Percentiles rank a stretch among this genome's conserved stretches.
Conservation (phyloP, 2,329 filamentous ascomycete genomes). For the Fusarium sp. region DNA sequence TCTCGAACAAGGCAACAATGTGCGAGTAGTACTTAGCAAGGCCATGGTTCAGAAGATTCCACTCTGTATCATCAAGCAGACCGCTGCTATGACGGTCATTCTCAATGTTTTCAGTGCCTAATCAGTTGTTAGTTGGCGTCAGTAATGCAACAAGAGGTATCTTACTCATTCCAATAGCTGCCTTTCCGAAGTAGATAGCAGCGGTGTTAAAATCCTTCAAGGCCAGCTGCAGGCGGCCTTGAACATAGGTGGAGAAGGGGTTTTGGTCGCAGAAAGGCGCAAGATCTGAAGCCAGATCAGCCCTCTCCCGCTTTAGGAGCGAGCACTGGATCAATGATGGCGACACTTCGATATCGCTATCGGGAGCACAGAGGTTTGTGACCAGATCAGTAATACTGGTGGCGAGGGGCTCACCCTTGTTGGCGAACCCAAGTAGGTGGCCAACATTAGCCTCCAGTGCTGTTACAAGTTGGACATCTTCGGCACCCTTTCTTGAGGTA, state of each 20-base stretch:
- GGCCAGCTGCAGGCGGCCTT: conserved; percentile 82
- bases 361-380: conserved; percentile 72
- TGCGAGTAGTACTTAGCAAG: conserved; percentile 89
- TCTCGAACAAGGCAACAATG: conserved; percentile 84
- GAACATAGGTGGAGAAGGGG: conserved; percentile 81
- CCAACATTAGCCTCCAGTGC: conserved; percentile 71
- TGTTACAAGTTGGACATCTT: conserved; percentile 65
- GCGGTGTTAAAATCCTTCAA: conserved; percentile 81
- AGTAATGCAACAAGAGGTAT: conserved; percentile 37
- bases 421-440: conserved; percentile 73
- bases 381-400: conserved; percentile 76
- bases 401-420: conserved; percentile 65
- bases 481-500: conserved; percentile 57
- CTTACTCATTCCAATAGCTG: conserved; percentile 85
- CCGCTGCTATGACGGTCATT: conserved; percentile 69
- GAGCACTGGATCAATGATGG: conserved; percentile 73
- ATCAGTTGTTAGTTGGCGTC: conserved; percentile 46
- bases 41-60: conserved; percentile 76
- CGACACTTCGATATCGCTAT: conserved; percentile 75
- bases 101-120: conserved; percentile 62
- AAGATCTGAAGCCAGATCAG: conserved; percentile 71
- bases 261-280: conserved; percentile 68
- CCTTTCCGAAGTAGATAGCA: conserved; percentile 82
- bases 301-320: conserved; percentile 69
- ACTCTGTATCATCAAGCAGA: conserved; percentile 82